Evolutionary conservation across 441 rosid species (phyloP).

Genomic region (Gossypium trilobum): DNA sequence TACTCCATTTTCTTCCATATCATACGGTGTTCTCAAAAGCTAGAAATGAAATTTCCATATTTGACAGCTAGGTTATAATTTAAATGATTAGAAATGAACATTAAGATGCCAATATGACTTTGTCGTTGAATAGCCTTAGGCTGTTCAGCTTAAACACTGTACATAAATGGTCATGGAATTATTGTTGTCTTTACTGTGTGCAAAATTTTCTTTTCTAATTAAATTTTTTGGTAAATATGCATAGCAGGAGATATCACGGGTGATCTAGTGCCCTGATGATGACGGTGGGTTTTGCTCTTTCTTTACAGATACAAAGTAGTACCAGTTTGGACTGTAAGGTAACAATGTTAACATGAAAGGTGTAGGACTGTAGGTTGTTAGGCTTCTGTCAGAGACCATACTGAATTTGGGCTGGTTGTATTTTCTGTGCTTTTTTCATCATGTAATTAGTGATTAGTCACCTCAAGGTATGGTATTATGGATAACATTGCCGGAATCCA

Average conservation of each 20-base stretch:
- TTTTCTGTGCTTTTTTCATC: background rate
- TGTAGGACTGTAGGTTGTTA: background rate
- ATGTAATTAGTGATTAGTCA: background rate
- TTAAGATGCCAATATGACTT: background rate
- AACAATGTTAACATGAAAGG: background rate
- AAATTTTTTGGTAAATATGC: background rate
- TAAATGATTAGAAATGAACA: background rate
- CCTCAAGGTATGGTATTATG: background rate
- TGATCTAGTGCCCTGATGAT: background rate
- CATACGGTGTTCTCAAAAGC: background rate
- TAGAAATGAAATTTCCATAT: background rate
- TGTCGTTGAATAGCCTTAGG: background rate
- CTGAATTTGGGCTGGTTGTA: background rate
- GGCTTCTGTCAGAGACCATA: background rate
- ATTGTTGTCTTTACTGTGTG: background rate
- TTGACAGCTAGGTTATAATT: background rate
- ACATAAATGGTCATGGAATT: background rate
- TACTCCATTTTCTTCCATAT: background rate
- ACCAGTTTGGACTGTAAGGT: background rate
- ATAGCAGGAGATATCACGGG: constrained; percentile 13
- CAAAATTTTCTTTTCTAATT: background rate
- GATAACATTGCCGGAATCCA: background rate
- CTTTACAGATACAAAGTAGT: background rate
- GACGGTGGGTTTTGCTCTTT: background rate
- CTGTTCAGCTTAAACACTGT: background rate